phyloP scores from a whole-genome alignment of 176 grass and related monocot genomes.

The Juncus inflexus region DNA sequence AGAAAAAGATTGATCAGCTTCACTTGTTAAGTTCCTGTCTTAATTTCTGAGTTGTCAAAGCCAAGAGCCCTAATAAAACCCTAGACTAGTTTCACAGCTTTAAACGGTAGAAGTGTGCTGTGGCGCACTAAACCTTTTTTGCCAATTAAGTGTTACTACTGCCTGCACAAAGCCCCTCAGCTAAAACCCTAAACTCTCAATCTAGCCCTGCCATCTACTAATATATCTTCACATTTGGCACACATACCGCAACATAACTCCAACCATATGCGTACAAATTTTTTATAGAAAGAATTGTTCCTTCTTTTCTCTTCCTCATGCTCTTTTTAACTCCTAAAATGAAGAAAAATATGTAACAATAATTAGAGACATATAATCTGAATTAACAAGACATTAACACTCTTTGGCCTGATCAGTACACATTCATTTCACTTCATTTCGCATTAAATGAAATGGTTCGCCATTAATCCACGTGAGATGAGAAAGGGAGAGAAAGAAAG shows the following conservation, averaged over 20 bases:
- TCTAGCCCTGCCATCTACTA: slow-evolving; percentile 24
- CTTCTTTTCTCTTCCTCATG: slow-evolving; percentile 1
- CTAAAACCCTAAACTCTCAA: slow-evolving; percentile 1
- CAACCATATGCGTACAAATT: slow-evolving; percentile 25
- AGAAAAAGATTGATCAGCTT: slow-evolving; percentile 2
- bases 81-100: slow-evolving; percentile 15
- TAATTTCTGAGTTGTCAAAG: slow-evolving; percentile 24
- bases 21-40: background rate
- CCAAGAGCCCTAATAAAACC: background rate
- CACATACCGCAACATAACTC: slow-evolving; percentile 27
- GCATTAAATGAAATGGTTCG: slow-evolving; percentile 16
- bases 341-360: background rate
- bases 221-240: slow-evolving; percentile 19
- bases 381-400: no score
- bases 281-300: background rate
- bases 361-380: background rate
- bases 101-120: slow-evolving; percentile 3
- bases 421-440: background rate
- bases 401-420: no score
- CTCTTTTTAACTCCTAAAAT: background rate
- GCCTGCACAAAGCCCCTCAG: slow-evolving; percentile 20
- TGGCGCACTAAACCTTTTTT: slow-evolving; percentile 10
- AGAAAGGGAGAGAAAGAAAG: slow-evolving; percentile 16
- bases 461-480: slow-evolving; percentile 13
- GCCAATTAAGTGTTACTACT: slow-evolving; percentile 15